Conservation (phyloP, 2,329 filamentous ascomycete species). For the Pyricularia pennisetigena region DNA sequence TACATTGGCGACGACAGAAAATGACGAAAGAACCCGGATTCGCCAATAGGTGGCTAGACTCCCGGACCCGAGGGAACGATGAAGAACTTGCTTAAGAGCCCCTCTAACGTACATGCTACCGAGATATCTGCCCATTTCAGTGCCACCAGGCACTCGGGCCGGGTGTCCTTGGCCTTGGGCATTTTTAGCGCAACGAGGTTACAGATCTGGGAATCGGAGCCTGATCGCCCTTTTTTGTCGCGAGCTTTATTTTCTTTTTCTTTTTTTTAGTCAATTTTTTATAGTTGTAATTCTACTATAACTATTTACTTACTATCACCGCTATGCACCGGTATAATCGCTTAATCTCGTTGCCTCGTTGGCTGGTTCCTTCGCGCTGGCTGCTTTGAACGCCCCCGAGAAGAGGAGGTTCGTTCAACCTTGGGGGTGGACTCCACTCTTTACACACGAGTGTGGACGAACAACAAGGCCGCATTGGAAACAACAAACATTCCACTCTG, state of each 20-base stretch:
- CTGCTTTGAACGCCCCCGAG: neutral
- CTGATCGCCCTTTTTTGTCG: neutral
- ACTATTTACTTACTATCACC: neutral
- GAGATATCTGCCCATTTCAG: neutral
- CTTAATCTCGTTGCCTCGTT: neutral
- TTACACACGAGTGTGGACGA: neutral
- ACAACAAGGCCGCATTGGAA: neutral
- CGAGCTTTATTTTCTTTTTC: neutral
- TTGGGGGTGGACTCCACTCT: neutral
- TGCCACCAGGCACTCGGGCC: neutral
- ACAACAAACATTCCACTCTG: neutral
- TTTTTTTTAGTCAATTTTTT: neutral
- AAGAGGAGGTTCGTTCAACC: neutral
- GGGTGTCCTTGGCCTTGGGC: neutral
- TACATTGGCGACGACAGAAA: neutral
- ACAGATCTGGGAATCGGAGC: neutral
- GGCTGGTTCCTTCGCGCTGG: neutral
- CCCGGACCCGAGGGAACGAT: neutral
- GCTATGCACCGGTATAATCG: neutral
- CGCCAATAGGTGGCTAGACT: neutral
- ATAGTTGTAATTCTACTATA: neutral
- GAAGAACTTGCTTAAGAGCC: neutral
- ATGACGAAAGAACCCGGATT: neutral
- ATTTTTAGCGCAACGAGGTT: neutral
- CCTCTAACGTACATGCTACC: neutral